Percentiles rank a stretch among this genome's conserved stretches.
Conservation (phyloP, 805 yeast species). For the Yarrowia alimentaria region DNA sequence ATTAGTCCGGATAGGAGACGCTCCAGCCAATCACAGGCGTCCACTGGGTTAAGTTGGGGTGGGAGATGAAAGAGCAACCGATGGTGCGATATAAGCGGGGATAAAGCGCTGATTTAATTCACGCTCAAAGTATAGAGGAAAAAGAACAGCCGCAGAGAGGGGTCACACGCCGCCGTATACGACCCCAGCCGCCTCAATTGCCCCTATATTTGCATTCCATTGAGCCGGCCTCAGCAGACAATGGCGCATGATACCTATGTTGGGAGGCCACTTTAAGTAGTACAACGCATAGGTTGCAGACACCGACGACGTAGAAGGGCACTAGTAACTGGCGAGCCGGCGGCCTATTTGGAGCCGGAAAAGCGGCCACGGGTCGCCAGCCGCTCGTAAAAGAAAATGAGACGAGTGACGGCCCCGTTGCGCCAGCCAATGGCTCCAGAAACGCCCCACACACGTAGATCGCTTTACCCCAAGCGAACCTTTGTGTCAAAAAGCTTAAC, state of each 20-base stretch:
- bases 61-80: conserved; percentile 13
- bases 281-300: conserved; percentile 7
- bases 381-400: not conserved
- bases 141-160: too few relatives aligned
- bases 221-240: not conserved
- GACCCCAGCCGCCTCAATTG: too few relatives aligned
- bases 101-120: not conserved
- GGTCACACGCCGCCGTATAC: too few relatives aligned
- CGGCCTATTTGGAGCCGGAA: not conserved
- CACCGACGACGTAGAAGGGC: not conserved
- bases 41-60: not conserved
- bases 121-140: not conserved
- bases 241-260: too few relatives aligned
- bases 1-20: conserved; percentile 23
- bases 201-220: not conserved
- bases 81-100: too few relatives aligned
- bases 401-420: not conserved
- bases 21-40: conserved; percentile 3
- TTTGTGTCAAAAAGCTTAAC: conserved; percentile 20
- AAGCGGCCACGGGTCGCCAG: not conserved
- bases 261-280: conserved; percentile 26
- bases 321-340: not conserved
- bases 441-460: not conserved
- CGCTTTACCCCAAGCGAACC: conserved; percentile 24
- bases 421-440: not conserved